Conservation (phyloP, 1,284 basidiomycete genomes). For the Cystobasidium sp. region DNA sequence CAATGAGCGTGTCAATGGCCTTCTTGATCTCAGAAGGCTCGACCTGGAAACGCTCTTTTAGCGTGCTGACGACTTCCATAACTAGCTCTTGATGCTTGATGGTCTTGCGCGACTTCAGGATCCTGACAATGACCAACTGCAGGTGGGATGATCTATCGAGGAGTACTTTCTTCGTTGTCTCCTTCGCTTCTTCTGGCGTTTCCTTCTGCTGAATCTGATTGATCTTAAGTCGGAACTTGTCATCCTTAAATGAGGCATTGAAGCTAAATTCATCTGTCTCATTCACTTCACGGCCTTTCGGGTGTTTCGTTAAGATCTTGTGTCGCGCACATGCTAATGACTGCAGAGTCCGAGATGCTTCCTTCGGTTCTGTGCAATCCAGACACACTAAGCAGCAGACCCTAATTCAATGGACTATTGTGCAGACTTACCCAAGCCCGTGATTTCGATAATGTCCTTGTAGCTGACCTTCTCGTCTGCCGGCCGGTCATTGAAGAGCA, state of each 20-base stretch:
- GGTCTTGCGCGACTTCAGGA: conserved; percentile 90
- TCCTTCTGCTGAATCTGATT: conserved; percentile 95
- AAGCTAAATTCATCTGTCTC: conserved; percentile 77
- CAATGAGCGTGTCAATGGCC: conserved; percentile 78
- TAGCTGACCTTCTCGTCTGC: conserved; percentile 64
- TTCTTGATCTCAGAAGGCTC: conserved; percentile 75
- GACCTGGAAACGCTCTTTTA: conserved; percentile 73
- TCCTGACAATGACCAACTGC: conserved; percentile 90
- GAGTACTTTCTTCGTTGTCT: conserved; percentile 81
- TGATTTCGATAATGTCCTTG: conserved; percentile 70
- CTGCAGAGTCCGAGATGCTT: conserved; percentile 82
- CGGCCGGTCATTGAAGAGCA: conserved; percentile 79
- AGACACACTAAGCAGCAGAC: no score
- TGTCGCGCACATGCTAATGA: conserved; percentile 90
- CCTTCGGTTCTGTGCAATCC: conserved; percentile 66
- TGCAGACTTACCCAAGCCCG: conserved; percentile 70
- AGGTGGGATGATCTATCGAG: conserved; percentile 82
- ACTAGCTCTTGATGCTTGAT: conserved; percentile 75
- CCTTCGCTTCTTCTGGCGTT: conserved; percentile 83
- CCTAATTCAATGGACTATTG: not conserved
- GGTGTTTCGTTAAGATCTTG: conserved; percentile 81
- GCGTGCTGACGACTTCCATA: conserved; percentile 64
- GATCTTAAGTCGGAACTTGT: conserved; percentile 81
- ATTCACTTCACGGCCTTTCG: conserved; percentile 77
- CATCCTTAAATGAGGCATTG: conserved; percentile 82